Conservation (phyloP, 345 rosid species). For the Turnera subulata region DNA sequence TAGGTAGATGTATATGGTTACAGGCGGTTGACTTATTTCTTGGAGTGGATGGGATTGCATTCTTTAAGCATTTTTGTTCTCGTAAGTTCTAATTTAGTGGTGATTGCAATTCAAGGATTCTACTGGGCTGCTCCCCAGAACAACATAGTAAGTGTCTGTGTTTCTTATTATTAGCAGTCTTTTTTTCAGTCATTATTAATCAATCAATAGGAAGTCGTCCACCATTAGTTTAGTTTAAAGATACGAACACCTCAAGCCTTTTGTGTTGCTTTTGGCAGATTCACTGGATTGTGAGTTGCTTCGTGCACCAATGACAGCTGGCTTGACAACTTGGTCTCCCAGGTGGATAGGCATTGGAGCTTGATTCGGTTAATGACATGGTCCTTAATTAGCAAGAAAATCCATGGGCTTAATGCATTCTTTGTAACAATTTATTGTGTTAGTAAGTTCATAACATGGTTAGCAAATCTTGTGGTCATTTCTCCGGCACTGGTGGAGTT, state of each 20-base stretch:
- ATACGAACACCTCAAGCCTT: background rate
- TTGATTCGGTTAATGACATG: background rate
- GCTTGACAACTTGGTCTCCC: too few relatives aligned
- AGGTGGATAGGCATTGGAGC: too few relatives aligned
- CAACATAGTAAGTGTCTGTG: conserved; percentile 38
- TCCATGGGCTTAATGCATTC: too few relatives aligned
- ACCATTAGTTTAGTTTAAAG: background rate
- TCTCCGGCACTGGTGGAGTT: too few relatives aligned
- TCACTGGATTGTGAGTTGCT: conserved; percentile 28
- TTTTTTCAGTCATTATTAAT: background rate
- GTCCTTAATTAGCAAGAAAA: too few relatives aligned
- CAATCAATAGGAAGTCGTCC: too few relatives aligned
- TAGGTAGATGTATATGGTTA: conserved; percentile 40
- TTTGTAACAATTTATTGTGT: too few relatives aligned
- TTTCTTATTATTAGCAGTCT: background rate
- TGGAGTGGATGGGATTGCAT: conserved; percentile 52
- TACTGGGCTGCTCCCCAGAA: conserved; percentile 32
- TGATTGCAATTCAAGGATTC: conserved; percentile 38
- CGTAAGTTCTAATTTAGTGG: conserved; percentile 32
- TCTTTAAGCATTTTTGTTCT: conserved; percentile 37
- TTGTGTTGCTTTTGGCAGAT: conserved; percentile 24
- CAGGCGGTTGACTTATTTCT: conserved; percentile 17
- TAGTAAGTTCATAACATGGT: too few relatives aligned
- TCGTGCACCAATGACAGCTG: conserved; percentile 18
- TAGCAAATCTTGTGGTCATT: too few relatives aligned